Conservation (phyloP, 176 grass and related monocot genomes). For the Raddia guianensis region DNA sequence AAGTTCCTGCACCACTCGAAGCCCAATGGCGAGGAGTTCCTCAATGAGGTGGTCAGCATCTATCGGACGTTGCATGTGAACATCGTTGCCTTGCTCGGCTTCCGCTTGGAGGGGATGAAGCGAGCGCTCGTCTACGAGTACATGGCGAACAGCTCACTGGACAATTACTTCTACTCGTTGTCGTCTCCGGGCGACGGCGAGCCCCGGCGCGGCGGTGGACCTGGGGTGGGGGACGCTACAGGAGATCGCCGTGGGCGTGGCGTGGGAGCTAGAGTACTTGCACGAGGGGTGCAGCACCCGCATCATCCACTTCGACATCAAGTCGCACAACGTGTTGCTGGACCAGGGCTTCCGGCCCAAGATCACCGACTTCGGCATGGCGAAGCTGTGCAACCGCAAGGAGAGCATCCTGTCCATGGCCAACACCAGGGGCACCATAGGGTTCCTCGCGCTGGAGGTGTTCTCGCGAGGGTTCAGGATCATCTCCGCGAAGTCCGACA, state of each 20-base stretch:
- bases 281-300: constrained; percentile 61
- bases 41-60: constrained; percentile 66
- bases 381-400: constrained; percentile 55
- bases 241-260: constrained; percentile 54
- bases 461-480: constrained; percentile 59
- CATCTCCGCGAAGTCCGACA: constrained; percentile 59
- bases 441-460: constrained; percentile 78
- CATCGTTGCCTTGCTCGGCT: constrained; percentile 61
- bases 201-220: background rate
- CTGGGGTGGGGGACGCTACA: constrained; percentile 44
- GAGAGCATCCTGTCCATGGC: constrained; percentile 61
- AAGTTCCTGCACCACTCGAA: constrained; percentile 50
- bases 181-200: background rate
- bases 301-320: constrained; percentile 86
- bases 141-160: constrained; percentile 67
- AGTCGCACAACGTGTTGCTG: constrained; percentile 68
- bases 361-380: constrained; percentile 69
- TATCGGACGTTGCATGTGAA: constrained; percentile 62
- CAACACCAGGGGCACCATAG: constrained; percentile 62
- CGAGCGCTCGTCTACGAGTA: constrained; percentile 68
- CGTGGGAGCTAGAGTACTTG: constrained; percentile 66
- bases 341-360: constrained; percentile 52
- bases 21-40: constrained; percentile 55
- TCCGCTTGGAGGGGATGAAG: constrained; percentile 56
- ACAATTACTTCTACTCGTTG: constrained; percentile 52